These are phyloP conservation scores for Bruguiera parviflora DNA, from an alignment of 345 rosid species.

Conservation along the genomic window DNA sequence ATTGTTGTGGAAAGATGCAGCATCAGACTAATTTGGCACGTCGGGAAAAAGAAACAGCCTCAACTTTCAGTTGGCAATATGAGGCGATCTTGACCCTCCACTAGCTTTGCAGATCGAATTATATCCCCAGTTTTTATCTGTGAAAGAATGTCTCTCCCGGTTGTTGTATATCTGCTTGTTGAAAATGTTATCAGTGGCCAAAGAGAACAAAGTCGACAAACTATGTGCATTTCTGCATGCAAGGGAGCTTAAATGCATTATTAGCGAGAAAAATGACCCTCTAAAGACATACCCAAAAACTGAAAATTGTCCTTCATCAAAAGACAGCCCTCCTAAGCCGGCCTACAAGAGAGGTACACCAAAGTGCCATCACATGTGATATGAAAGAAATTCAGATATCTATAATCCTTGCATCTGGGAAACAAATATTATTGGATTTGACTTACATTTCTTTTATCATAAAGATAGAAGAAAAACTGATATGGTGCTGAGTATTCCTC, in stretches of 20 bases:
- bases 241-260: background rate
- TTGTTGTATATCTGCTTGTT: conserved; percentile 53
- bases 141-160: conserved; percentile 68
- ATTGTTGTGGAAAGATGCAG: too few relatives aligned
- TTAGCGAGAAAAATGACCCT: background rate
- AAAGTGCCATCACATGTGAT: background rate
- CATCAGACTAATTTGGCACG: too few relatives aligned
- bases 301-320: conserved; percentile 92
- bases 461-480: conserved; percentile 87
- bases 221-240: background rate
- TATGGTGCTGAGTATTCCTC: conserved; percentile 88
- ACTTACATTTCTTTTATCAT: conserved; percentile 83
- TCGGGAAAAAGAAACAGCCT: conserved; percentile 1
- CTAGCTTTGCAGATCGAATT: conserved; percentile 64
- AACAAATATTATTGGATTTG: conserved; percentile 1
- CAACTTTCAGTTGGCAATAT: conserved; percentile 53
- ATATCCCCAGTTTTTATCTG: conserved; percentile 82
- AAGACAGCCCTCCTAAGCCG: conserved; percentile 92
- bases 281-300: conserved; percentile 63
- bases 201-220: background rate
- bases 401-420: background rate
- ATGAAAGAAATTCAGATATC: background rate
- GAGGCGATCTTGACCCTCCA: conserved; percentile 77
- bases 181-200: background rate
- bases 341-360: conserved; percentile 37